These are phyloP conservation scores for Nannizziopsis arthrosporioides DNA, from an alignment of 2,329 filamentous ascomycete species.

Conservation along the genomic window DNA sequence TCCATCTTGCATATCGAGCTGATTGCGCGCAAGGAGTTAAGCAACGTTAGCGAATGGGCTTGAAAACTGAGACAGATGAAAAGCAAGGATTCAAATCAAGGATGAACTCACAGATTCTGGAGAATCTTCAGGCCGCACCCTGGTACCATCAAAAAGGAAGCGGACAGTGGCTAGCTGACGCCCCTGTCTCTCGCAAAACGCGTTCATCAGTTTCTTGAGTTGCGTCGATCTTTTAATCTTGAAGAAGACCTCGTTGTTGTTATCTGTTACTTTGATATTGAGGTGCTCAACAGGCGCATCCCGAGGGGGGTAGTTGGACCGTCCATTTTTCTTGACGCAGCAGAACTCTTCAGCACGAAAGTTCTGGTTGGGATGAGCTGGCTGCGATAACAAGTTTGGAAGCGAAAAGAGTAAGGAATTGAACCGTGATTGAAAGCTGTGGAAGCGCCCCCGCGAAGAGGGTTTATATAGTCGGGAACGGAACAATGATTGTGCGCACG, in stretches of 20 bases:
- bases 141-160: conserved; percentile 91
- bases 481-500: conserved; percentile 6
- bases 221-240: conserved; percentile 98
- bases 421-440: background rate
- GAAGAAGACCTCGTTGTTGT: conserved; percentile 99
- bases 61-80: background rate
- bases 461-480: conserved; percentile 4
- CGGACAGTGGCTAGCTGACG: conserved; percentile 75
- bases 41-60: background rate
- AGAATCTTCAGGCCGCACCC: conserved; percentile 78
- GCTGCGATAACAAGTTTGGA: too few species aligned
- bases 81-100: conserved; percentile 2
- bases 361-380: too few species aligned
- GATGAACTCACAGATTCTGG: conserved; percentile 67
- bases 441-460: conserved; percentile 1
- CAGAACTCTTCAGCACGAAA: background rate
- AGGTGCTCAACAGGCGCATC: conserved; percentile 57
- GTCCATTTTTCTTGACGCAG: conserved; percentile 16
- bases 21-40: background rate
- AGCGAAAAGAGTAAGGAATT: background rate
- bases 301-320: background rate
- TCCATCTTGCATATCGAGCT: conserved; percentile 91
- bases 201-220: conserved; percentile 95
- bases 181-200: conserved; percentile 92
- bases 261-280: conserved; percentile 98